A percentile compares a stretch with the other conserved stretches of the same genome.
Conservation (phyloP, 2,329 filamentous ascomycete genomes). For the Fusarium bulbicola region DNA sequence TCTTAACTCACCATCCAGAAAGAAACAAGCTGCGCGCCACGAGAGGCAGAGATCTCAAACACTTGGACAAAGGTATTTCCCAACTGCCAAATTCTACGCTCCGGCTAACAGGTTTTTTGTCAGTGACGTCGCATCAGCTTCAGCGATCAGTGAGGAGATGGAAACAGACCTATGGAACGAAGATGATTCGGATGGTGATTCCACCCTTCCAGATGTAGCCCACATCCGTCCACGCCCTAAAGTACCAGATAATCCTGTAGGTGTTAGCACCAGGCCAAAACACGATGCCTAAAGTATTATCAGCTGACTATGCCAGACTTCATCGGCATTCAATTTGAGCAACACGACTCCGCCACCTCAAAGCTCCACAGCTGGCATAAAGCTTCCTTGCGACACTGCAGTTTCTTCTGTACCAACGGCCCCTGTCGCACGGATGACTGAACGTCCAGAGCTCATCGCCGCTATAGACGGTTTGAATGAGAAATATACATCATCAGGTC, state of each 20-base stretch:
- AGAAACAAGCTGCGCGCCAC: neutral
- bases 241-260: too few relatives aligned
- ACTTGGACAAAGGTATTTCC: neutral
- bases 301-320: neutral
- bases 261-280: too few relatives aligned
- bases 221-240: accelerated
- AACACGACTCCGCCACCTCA: neutral
- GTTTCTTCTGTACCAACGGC: neutral
- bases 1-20: neutral
- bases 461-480: neutral
- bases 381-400: neutral
- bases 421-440: neutral
- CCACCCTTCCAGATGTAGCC: neutral
- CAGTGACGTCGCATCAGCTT: neutral
- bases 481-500: neutral
- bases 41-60: neutral
- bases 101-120: neutral
- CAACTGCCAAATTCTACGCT: accelerated
- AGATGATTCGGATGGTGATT: neutral
- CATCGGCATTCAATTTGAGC: accelerated
- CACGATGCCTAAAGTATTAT: accelerated
- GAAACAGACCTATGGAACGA: neutral
- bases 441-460: accelerated
- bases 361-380: neutral
- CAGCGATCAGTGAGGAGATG: neutral